Evolutionary conservation across 192 early-diverging fungal genomes (phyloP).

Genomic region (Chytriomyces confervae): DNA sequence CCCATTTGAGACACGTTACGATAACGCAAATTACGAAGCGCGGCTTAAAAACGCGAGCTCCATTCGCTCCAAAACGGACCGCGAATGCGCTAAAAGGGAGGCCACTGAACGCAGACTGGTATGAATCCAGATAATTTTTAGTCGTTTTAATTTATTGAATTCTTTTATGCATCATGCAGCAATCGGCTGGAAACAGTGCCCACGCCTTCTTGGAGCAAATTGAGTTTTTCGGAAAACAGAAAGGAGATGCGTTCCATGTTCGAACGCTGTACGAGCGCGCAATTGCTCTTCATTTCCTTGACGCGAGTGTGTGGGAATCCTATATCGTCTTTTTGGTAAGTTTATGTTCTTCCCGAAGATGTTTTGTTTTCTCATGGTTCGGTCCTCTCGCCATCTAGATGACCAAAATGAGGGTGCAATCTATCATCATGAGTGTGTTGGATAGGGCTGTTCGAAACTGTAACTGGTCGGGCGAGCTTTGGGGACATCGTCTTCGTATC

Average conservation of each 20-base stretch:
- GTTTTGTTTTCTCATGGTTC: neutral
- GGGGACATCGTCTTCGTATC: conserved; percentile 56
- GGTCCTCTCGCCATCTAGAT: conserved; percentile 28
- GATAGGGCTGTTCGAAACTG: conserved; percentile 72
- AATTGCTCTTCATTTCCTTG: conserved; percentile 63
- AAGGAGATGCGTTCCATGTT: conserved; percentile 41
- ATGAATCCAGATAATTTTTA: conserved; percentile 2
- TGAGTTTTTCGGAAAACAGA: conserved; percentile 51
- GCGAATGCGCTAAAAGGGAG: conserved; percentile 50
- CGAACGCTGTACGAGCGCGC: conserved; percentile 72
- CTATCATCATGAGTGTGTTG: conserved; percentile 45
- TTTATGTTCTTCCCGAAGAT: neutral
- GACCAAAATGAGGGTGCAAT: conserved; percentile 45
- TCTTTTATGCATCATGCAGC: neutral
- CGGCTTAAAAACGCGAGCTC: conserved; percentile 56
- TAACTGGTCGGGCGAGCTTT: conserved; percentile 72
- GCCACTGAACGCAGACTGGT: conserved; percentile 63
- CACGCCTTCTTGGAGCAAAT: conserved; percentile 64
- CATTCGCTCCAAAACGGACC: conserved; percentile 49
- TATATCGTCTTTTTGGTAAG: conserved; percentile 67
- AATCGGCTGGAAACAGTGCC: conserved; percentile 36
- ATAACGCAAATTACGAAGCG: conserved; percentile 61
- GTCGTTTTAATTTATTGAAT: neutral
- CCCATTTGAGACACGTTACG: conserved; percentile 62
- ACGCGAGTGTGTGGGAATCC: conserved; percentile 68